Base-by-base conservation (phyloP, 139 green algal genomes). In the Edaphochlamys debaryana region DNA sequence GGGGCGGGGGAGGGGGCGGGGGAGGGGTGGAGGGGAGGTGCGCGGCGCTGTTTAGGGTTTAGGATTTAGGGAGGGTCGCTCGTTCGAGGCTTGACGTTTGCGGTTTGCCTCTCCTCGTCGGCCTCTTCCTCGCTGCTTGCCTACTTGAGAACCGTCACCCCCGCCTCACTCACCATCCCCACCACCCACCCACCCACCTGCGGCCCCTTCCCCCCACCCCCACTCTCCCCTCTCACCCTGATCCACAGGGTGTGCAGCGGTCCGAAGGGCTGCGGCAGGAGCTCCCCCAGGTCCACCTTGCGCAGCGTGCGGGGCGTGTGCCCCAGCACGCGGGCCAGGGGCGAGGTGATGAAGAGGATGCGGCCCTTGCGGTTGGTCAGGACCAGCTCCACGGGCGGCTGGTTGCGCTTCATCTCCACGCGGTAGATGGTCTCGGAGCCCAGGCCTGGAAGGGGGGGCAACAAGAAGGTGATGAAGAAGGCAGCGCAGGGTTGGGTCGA, bases 181-280 rank as follows among this genome's bases (percentile, higher is more conserved):
- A 23, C 11, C 48, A 9, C 48, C 48, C 48, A 23, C 15, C 48
- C 48, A 9, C 48, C 48, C 48, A 23, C 11, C 30, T 8, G 29
- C 7, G 7, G 4, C 64, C 29, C 29, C 34, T 29, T 19, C 64
- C 34, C 9, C 64, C 45, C 6, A n/a, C n/a, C n/a, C n/a, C n/a
- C n/a, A n/a, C n/a, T n/a, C n/a, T n/a, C n/a, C n/a, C n/a, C n/a
- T 4, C 73, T 40, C 54, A 80, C 73, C 73, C 73, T 25, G 32
- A 90, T 81, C 82, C 82, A 88, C 27, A 58, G 67, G 15, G 48
- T 41, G 63, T 90, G 87, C 82, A 90, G 78, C 66, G 82, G 69
- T 8, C 69, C 77, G 54, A 90, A 90, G 29, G 87, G 87, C 67
- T 84, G 87, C 45, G 82, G 66, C 82, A 90, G 80, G 22, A 90